Evolutionary conservation across 164 flowering plant species (phyloP), one percentile per base, ranked within the genome.

Genomic region (Piper longum): DNA sequence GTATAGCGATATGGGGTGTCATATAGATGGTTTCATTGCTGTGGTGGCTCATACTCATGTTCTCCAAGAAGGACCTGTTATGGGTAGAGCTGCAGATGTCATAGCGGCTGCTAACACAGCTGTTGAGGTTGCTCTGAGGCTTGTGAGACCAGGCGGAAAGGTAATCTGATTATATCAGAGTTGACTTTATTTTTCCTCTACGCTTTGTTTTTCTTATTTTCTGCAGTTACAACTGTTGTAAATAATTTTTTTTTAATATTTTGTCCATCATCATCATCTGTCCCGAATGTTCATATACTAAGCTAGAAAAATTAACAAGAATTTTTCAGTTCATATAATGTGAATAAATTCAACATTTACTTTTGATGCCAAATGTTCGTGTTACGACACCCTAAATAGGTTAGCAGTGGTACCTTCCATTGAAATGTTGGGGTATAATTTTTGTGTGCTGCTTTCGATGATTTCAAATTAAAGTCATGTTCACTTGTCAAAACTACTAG

Each of bases 91-190:
- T 61, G 99, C 99, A 54, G 99, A 93, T 84, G 96, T 84, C 42
- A 72, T 93, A 79, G 85, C 96, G 6, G 97, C 97, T 7, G 88
- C 95, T 26, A 88, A 93, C 66, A 86, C 95, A 67, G 97, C 97
- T 57, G 96, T 95, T 52, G 96, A 93, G 69, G 97, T 93, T 71
- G 96, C 97, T 19, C 62, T 89, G 72, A 85, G 97, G 79, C 96
- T 89, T 67, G 89, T 90, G 9, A 83, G 88, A 75, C 98, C 97
- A 0, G 96, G 98, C 42, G 85, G 68, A 57, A 92, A 88, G 89
- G 98, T 92, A 69, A 2, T 41, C 42, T 41, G 42, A 14, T 36
- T 4, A 43, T 41, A 11, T 39, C n/a, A 36, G 51, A 60, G 42
- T 26, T 0, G 18, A 39, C 5, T n/a, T 59, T 39, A 40, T 14